Base-by-base conservation (phyloP, 805 yeast species). In the Barnettozyma sp. region DNA sequence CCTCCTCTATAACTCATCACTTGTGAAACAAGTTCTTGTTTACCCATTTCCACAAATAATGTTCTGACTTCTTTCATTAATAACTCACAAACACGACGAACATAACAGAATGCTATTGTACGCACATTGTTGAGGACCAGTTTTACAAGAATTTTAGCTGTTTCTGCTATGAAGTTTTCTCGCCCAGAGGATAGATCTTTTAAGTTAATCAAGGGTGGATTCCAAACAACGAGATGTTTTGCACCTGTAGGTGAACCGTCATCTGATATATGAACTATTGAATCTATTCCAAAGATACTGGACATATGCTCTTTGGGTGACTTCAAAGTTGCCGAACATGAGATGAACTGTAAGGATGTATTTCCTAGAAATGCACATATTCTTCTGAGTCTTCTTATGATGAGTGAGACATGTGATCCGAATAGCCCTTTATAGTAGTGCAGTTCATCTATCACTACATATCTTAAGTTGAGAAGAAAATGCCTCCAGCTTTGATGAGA, bases 1-100 rank as follows among this genome's bases (percentile, higher is more conserved):
- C 99, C 99, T 24, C 97, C 98, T 45, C 99, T 65, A 49, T 92
- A 92, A 34, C 94, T 77, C 94, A 86, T 84, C 4, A 88, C 80
- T 39, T 79, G 81, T n/a, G 73, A 62, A 4, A 67, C 51, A 33
- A 75, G 49, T 22, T 71, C 70, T 10, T 64, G 49, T 44, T 65
- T 65, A 22, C 69, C 68, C 30, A 63, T 48, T 19, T 65, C 66
- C 23, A 65, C 60, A 22, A 78, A 62, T 13, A 66, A 56, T n/a
- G 62, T 65, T 35, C 94, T 59, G 0, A 88, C 81, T 36, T 85
- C 90, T 45, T 85, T 82, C 82, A 90, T 84, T 30, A 92, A 51
- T 17, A 84, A 61, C 58, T 92, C 99, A 58, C 96, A 90, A 4
- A 82, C 81, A 38, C 77, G 70, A 35, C 99, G 69, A 22, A 85